A percentile compares a stretch with the other conserved stretches of the same genome.
Evolutionary conservation across 106 monocot genomes (phyloP).

Genomic region (Dendrobium officinale): DNA sequence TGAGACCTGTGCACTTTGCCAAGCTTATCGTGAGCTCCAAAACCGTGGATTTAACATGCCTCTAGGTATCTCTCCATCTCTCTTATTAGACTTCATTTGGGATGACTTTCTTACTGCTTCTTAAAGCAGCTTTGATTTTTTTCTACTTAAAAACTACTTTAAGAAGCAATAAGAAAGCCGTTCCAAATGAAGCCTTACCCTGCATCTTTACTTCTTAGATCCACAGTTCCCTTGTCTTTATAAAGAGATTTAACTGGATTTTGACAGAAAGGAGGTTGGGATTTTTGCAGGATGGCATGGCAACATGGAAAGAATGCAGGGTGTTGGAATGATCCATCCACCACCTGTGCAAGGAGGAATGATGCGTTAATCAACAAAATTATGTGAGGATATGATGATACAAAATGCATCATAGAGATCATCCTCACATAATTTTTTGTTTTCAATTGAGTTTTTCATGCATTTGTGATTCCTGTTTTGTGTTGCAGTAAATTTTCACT

Average conservation of each 20-base stretch:
- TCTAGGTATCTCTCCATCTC: constrained; percentile 4
- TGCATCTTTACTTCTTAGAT: too few species aligned
- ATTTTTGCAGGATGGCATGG: constrained; percentile 22
- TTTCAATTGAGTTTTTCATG: not conserved
- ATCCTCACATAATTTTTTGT: not conserved
- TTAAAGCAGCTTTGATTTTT: too few species aligned
- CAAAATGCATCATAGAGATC: too few species aligned
- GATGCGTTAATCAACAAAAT: constrained; percentile 10
- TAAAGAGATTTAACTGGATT: not conserved
- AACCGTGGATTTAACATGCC: constrained; percentile 35
- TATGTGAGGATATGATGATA: too few species aligned
- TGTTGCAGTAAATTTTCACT: not conserved
- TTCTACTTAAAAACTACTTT: too few species aligned
- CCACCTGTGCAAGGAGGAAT: constrained; percentile 15
- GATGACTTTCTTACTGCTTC: too few species aligned
- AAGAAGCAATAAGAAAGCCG: too few species aligned
- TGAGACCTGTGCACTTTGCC: constrained; percentile 38
- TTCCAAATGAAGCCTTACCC: too few species aligned
- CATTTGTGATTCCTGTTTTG: not conserved
- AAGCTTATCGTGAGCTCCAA: constrained; percentile 38
- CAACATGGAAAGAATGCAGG: constrained; percentile 19
- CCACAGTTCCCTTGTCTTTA: too few species aligned
- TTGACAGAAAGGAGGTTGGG: not conserved
- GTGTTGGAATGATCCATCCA: not conserved
- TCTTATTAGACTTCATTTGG: not conserved